Percentiles rank a stretch among this genome's conserved stretches.
phyloP scores from a whole-genome alignment of 768 basidiomycete genomes.

The Polyporus arcularius region DNA sequence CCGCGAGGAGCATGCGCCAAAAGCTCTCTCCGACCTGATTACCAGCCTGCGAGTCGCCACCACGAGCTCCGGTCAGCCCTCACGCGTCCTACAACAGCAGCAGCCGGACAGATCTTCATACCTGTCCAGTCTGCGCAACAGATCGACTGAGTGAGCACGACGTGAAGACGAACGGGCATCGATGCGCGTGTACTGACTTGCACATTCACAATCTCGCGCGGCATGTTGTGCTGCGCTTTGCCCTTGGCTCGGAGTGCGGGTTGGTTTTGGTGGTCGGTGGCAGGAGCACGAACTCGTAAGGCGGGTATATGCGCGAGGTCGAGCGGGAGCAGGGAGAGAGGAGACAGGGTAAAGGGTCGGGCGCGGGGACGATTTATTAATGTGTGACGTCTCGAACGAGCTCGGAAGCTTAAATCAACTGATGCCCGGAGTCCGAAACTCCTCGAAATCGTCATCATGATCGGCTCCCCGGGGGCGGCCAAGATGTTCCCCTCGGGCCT shows the following conservation, averaged over 20 bases:
- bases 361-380: conserved; percentile 1
- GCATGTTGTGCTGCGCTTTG: conserved; percentile 42
- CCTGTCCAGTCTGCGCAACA: conserved; percentile 65
- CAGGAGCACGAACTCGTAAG: background rate
- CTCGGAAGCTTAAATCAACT: background rate
- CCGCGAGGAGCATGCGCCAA: conserved; percentile 85
- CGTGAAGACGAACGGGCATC: background rate
- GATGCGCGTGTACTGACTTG: conserved; percentile 48
- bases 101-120: conserved; percentile 37
- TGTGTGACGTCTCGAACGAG: conserved; percentile 12
- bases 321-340: background rate
- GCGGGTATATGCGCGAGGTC: background rate
- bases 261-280: background rate
- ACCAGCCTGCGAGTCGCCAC: conserved; percentile 45
- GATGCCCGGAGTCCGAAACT: background rate
- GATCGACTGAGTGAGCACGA: background rate
- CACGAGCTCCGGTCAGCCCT: background rate
- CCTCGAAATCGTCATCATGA: background rate
- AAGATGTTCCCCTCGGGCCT: too few species aligned
- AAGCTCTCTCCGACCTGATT: conserved; percentile 85
- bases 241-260: background rate
- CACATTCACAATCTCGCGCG: conserved; percentile 81
- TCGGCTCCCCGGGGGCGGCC: background rate
- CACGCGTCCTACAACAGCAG: background rate
- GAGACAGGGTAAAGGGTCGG: conserved; percentile 8